Evolutionary conservation across 768 basidiomycete species (phyloP).

Genomic region (Coprinopsis sp.): DNA sequence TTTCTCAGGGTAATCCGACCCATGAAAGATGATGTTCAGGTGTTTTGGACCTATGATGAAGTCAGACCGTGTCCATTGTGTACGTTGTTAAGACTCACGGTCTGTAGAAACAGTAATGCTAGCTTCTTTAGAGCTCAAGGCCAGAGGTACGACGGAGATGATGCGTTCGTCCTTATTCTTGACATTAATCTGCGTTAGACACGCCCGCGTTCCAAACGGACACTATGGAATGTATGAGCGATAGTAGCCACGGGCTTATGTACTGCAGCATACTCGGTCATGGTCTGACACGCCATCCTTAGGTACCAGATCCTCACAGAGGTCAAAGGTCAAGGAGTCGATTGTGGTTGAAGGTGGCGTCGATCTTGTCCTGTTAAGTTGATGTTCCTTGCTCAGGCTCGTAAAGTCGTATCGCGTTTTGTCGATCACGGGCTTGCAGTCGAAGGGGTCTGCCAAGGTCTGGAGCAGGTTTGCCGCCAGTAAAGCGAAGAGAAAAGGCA

Average conservation of each 20-base stretch:
- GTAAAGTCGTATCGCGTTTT: conserved; percentile 55
- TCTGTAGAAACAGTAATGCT: conserved; percentile 32
- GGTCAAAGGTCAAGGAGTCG: conserved; percentile 59
- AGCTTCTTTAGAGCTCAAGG: conserved; percentile 36
- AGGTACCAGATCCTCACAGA: conserved; percentile 56
- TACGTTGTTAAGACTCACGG: conserved; percentile 19
- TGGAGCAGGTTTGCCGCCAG: background rate
- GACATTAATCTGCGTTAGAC: conserved; percentile 62
- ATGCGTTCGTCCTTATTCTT: conserved; percentile 60
- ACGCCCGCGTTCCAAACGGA: conserved; percentile 62
- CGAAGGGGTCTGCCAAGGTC: conserved; percentile 28
- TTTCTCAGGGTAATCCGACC: conserved; percentile 51
- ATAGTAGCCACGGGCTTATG: conserved; percentile 1
- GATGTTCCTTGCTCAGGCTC: conserved; percentile 46
- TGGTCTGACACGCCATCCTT: conserved; percentile 41
- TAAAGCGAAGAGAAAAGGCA: conserved; percentile 8
- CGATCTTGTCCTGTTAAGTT: conserved; percentile 44
- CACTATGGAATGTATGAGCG: conserved; percentile 43
- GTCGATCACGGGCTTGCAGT: conserved; percentile 35
- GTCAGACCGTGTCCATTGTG: conserved; percentile 5
- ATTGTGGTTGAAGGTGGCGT: conserved; percentile 61
- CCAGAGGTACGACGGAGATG: conserved; percentile 73
- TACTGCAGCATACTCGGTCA: conserved; percentile 60
- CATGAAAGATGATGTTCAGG: conserved; percentile 53
- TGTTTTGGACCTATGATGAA: conserved; percentile 44